Evolutionary conservation across 345 rosid genomes (phyloP).

Genomic region (Geranium brycei): DNA sequence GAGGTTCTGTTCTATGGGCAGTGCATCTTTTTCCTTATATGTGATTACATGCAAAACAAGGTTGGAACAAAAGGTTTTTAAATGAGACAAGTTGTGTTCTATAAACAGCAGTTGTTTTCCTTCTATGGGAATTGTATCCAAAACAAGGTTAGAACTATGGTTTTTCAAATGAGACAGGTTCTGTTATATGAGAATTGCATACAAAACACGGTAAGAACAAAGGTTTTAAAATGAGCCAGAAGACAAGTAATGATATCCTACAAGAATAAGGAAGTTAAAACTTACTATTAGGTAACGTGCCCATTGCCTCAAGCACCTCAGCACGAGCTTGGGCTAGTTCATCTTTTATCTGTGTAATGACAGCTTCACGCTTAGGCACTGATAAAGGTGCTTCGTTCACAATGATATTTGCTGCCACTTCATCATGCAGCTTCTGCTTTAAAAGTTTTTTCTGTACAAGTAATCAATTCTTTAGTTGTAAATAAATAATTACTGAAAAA

Average conservation of each 20-base stretch:
- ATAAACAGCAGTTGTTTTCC: constrained; percentile 43
- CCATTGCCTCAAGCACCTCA: constrained; percentile 33
- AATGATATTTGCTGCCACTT: constrained; percentile 40
- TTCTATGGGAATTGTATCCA: constrained; percentile 18
- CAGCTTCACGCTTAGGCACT: constrained; percentile 31
- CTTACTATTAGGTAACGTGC: constrained; percentile 32
- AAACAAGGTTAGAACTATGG: not conserved
- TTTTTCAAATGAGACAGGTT: constrained; percentile 7
- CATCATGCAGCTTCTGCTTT: constrained; percentile 40
- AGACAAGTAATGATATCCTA: not conserved
- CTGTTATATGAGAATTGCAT: constrained; percentile 32
- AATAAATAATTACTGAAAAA: not conserved
- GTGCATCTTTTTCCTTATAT: constrained; percentile 33
- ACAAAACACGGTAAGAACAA: not conserved
- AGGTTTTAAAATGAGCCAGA: not conserved
- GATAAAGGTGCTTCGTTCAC: constrained; percentile 32
- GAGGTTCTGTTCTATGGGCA: constrained; percentile 56
- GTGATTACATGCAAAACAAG: constrained; percentile 9
- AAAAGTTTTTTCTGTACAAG: constrained; percentile 44
- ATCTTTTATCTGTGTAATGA: constrained; percentile 34
- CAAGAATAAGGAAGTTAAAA: not conserved
- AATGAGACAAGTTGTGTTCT: constrained; percentile 35
- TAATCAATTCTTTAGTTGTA: not conserved
- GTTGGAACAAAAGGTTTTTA: not conserved
- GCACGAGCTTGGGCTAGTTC: constrained; percentile 37